These are phyloP conservation scores for Xerocomus nothofagi DNA, from an alignment of 1,284 basidiomycete genomes.

Conservation along the genomic window DNA sequence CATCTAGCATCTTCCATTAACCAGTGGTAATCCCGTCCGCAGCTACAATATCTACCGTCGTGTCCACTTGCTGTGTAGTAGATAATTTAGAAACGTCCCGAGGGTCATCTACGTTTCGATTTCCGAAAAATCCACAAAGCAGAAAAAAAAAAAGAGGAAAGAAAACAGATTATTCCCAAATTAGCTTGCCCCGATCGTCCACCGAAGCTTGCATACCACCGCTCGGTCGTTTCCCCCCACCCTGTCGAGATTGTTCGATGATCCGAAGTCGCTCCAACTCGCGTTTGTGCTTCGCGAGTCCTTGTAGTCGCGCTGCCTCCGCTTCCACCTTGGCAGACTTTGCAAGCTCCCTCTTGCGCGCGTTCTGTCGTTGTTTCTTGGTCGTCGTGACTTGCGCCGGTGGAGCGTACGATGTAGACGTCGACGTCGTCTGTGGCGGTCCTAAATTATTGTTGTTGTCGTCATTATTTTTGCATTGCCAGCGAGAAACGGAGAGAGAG, in stretches of 20 bases:
- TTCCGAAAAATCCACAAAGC: background rate
- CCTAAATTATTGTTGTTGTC: conserved; percentile 9
- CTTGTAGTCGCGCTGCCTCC: conserved; percentile 52
- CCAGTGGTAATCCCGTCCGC: conserved; percentile 12
- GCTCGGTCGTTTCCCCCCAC: conserved; percentile 38
- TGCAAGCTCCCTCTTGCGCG: conserved; percentile 53
- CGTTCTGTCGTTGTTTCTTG: conserved; percentile 72
- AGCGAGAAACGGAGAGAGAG: background rate
- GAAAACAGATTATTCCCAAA: conserved; percentile 47
- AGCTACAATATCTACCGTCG: conserved; percentile 17
- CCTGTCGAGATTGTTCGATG: conserved; percentile 44
- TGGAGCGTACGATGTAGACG: conserved; percentile 20
- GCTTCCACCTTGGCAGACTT: conserved; percentile 57
- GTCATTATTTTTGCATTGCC: background rate
- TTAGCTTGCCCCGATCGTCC: conserved; percentile 50
- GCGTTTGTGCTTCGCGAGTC: conserved; percentile 58
- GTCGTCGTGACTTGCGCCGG: conserved; percentile 48
- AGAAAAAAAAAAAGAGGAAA: too few species aligned
- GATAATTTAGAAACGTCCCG: conserved; percentile 22
- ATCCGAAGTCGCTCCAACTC: conserved; percentile 57
- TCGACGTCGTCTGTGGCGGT: conserved; percentile 10
- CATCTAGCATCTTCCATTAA: conserved; percentile 22
- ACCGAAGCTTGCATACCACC: conserved; percentile 59
- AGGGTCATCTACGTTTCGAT: background rate
- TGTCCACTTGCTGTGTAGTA: conserved; percentile 15